phyloP scores from a whole-genome alignment of 1,284 basidiomycete genomes.

The Moniliophthora roreri region DNA sequence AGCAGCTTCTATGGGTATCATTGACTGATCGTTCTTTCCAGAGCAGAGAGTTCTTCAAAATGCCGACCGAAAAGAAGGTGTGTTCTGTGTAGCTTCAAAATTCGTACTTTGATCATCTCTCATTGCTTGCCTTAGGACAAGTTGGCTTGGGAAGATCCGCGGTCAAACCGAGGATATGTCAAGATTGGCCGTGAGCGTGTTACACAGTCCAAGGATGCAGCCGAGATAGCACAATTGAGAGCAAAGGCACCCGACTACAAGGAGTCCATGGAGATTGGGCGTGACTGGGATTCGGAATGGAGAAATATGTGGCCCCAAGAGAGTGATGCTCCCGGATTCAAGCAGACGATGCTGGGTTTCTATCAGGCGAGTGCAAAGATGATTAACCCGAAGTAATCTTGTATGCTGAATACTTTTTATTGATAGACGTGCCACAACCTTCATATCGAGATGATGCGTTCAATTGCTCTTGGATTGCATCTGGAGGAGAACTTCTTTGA shows the following conservation, averaged over 20 bases:
- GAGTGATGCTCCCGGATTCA: constrained; percentile 62
- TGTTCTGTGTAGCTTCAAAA: constrained; percentile 12
- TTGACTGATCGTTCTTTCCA: constrained; percentile 25
- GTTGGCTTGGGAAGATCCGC: constrained; percentile 79
- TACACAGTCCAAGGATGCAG: constrained; percentile 67
- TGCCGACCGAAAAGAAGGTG: constrained; percentile 67
- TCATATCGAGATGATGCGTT: constrained; percentile 75
- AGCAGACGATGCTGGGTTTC: constrained; percentile 70
- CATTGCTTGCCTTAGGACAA: constrained; percentile 41
- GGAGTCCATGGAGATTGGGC: constrained; percentile 84
- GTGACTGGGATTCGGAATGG: constrained; percentile 74
- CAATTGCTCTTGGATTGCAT: constrained; percentile 76
- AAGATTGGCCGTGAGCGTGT: constrained; percentile 78
- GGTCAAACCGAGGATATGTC: constrained; percentile 83
- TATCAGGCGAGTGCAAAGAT: constrained; percentile 49
- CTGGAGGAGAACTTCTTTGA: constrained; percentile 77
- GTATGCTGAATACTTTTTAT: constrained; percentile 7
- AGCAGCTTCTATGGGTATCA: neutral
- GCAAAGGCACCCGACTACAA: constrained; percentile 76
- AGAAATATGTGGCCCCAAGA: constrained; percentile 81
- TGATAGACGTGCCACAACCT: constrained; percentile 70
- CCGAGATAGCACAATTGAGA: constrained; percentile 76
- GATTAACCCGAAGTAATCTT: neutral
- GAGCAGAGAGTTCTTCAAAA: constrained; percentile 73
- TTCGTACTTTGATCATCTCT: too few relatives aligned